Evolutionary conservation across 163 green algal genomes (phyloP), one percentile per base, ranked within the genome.

Genomic region (Scenedesmus sp.): DNA sequence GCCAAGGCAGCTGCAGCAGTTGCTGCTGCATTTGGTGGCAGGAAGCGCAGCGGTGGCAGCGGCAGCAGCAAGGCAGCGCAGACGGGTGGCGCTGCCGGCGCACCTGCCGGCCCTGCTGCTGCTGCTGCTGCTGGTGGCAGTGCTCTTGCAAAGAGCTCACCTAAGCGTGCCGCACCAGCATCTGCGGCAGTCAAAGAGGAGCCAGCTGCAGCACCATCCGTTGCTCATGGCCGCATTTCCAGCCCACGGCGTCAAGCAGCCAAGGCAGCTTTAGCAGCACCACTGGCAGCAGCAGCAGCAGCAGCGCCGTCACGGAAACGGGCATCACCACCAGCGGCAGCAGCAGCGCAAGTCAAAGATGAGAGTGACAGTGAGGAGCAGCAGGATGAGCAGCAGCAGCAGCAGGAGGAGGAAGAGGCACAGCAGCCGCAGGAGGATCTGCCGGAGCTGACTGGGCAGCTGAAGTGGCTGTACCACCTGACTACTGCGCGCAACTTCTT

Each of bases 381-480:
- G 56, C n/a, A 54, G 73, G n/a, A 91, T 70, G 54, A 81, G 3
- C 52, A 82, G 5, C 18, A 90, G 13, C 54, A 83, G 8, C 13
- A 83, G 81, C 4, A 52, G 86, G 16, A 57, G 70, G 3, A 67
- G 34, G 34, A 66, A 20, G 74, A 64, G n/a, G 46, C 23, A 15
- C 23, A 77, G 34, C 34, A 62, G 26, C 26, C 64, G n/a, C 52
- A 26, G 15, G 52, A 64, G 66, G 64, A 23, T 26, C 88, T 92
- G 46, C 88, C 81, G 12, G 54, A 46, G 54, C 54, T 92, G 81
- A 26, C 34, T 76, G 88, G 88, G 23, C 66, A 92, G 64, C 54
- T 92, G 64, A 34, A 60, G 59, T 92, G 88, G 88, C 88, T 92
- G 54, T 92, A 77, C 34, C 88, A 88, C 82, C 82, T 92, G 13